Evolutionary conservation across 2,329 filamentous ascomycete species (phyloP), one percentile per base, ranked within the genome.

Genomic region (Dothistroma septosporum): DNA sequence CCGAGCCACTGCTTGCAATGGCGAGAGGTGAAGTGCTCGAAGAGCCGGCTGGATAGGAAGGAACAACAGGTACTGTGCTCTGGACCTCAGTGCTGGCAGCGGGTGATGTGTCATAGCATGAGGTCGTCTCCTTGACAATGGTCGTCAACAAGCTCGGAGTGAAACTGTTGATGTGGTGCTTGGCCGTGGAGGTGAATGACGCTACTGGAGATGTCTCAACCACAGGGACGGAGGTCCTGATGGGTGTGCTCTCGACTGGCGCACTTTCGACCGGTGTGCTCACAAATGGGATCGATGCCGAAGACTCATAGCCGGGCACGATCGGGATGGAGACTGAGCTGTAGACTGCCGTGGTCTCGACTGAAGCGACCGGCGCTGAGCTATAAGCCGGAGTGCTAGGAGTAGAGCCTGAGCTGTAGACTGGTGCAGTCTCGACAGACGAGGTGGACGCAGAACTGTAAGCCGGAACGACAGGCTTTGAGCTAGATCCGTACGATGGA

Each of bases 211-310:
- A 35, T 24, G 50, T 53, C 31, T 32, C 50, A 12, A 6, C 50
- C 24, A 53, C 55, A 41, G 59, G 56, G 21, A 46, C 53, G 21
- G 53, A 57, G 47, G 48, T 53, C 44, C 48, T 33, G 47, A 35
- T 47, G 14, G 52, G 44, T 32, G 55, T 60, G 48, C 53, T 56
- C 22, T 60, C 53, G 14, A 41, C 33, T 24, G 58, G 53, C n/a
- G 47, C 35, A 52, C 52, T 54, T 10, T 54, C 32, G 32, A 35
- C 32, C 8, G 52, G 52, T 2, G 52, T 54, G 52, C 52, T 54
- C 32, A 54, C 52, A 22, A 22, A 10, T 22, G 52, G 52, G 11
- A 32, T 21, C 12, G 49, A 53, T 19, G 49, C 49, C 32, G 49
- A 53, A 12, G 28, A 32, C 9, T 11, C 49, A 19, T 53, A 53